These are phyloP conservation scores for Penicillium carneum DNA, from an alignment of 2,329 filamentous ascomycete genomes.

Conservation along the genomic window DNA sequence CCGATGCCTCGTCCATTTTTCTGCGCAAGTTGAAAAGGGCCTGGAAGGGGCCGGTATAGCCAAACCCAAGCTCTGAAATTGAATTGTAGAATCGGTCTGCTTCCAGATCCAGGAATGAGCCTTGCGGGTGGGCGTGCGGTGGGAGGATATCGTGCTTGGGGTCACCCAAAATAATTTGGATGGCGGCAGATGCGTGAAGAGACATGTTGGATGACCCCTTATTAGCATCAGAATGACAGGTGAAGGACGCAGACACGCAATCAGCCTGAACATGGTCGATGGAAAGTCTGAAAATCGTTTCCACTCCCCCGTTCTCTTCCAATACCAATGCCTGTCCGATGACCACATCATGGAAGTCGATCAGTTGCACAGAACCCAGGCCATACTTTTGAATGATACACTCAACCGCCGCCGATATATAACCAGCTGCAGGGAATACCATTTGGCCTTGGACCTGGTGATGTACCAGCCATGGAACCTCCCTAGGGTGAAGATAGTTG, in stretches of 20 bases:
- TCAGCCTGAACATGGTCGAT: conserved; percentile 15
- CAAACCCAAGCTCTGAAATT: conserved; percentile 36
- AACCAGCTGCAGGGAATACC: conserved; percentile 44
- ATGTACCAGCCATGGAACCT: conserved; percentile 46
- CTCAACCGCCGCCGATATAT: conserved; percentile 40
- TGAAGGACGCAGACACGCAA: conserved; percentile 23
- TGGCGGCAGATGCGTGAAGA: conserved; percentile 26
- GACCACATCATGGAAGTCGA: conserved; percentile 35
- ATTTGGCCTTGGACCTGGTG: conserved; percentile 45
- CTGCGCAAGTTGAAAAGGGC: conserved; percentile 28
- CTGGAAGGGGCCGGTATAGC: conserved; percentile 37
- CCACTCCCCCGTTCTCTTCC: conserved; percentile 33
- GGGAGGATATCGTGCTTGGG: conserved; percentile 21
- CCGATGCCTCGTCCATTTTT: conserved; percentile 32
- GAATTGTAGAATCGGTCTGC: conserved; percentile 38
- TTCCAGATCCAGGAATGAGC: conserved; percentile 28
- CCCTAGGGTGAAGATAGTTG: conserved; percentile 40
- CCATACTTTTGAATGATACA: conserved; percentile 27
- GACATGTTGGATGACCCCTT: conserved; percentile 28
- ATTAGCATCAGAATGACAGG: conserved; percentile 31
- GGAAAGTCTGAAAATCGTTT: conserved; percentile 34
- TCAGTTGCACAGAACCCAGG: conserved; percentile 27
- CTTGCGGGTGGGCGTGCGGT: not conserved
- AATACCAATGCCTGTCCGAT: conserved; percentile 39
- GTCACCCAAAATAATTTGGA: conserved; percentile 24